Evolutionary conservation across 257 asterid species (phyloP).

Genomic region (Asclepias syriaca): DNA sequence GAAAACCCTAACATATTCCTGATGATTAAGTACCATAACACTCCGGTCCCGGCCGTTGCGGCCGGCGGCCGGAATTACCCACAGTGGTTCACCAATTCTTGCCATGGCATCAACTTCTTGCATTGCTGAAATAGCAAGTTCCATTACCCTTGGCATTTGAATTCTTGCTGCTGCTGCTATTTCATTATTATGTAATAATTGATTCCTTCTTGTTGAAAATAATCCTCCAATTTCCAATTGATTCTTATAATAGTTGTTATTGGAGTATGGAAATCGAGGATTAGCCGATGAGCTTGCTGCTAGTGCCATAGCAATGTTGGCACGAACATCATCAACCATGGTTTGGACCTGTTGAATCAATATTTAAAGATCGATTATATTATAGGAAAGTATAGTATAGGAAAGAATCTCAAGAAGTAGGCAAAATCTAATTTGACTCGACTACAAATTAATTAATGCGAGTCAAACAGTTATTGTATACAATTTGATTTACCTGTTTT

Average conservation of each 20-base stretch:
- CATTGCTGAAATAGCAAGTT: not conserved
- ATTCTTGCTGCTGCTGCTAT: no score
- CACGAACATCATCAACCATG: no score
- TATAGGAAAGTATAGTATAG: no score
- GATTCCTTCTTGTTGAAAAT: not conserved
- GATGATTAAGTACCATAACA: conserved; percentile 24
- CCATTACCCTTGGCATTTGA: not conserved
- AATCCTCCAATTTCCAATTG: no score
- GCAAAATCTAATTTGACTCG: no score
- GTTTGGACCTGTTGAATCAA: not conserved
- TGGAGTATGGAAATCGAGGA: no score
- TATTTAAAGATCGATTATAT: no score
- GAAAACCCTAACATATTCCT: conserved; percentile 39
- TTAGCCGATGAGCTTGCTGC: not conserved
- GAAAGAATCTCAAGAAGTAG: no score
- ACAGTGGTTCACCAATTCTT: not conserved
- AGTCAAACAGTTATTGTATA: no score
- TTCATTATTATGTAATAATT: not conserved
- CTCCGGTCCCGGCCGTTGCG: no score
- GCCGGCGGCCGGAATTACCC: not conserved
- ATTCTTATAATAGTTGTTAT: no score
- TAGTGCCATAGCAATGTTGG: not conserved
- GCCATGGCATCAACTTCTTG: not conserved
- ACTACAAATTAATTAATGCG: no score
- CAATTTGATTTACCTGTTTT: conserved; percentile 18